phyloP scores from a whole-genome alignment of 78 protist genomes.

The Dictyostelium citrinum region DNA sequence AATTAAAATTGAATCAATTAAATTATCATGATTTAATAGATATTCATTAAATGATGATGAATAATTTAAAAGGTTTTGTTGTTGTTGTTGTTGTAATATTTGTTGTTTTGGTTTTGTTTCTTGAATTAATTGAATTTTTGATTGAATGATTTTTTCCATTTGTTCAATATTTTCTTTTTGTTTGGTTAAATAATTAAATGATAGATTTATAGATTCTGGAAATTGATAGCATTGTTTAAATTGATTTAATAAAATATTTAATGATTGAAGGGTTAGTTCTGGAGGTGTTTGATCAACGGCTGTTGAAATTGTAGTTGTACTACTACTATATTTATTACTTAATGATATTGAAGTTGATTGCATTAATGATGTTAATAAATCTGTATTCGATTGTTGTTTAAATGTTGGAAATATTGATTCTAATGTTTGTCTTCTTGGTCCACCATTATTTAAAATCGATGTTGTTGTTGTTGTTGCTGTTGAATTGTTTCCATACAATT shows the following conservation, averaged over 20 bases:
- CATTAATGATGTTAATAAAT: neutral
- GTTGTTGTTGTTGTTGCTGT: neutral
- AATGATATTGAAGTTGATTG: neutral
- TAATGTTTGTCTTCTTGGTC: neutral
- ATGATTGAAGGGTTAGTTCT: neutral
- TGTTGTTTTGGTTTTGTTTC: slow-evolving; percentile 5
- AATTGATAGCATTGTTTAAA: slow-evolving; percentile 14
- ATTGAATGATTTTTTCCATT: neutral
- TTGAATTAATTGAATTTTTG: neutral
- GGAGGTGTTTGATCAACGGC: neutral
- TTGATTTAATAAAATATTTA: slow-evolving; percentile 2
- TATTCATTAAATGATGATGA: neutral
- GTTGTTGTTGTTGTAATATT: no score
- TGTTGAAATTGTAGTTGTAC: neutral
- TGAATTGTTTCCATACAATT: neutral
- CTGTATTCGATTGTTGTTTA: slow-evolving; percentile 23
- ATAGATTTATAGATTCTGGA: neutral
- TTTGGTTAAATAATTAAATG: neutral
- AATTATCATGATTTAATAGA: neutral
- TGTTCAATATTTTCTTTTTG: neutral
- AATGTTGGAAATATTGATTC: neutral
- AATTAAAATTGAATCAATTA: slow-evolving; percentile 5
- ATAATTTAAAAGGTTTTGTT: neutral
- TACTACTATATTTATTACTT: neutral
- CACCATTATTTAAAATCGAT: neutral